Evolutionary conservation across 192 early-diverging fungal species (phyloP), one percentile per base, ranked within the genome.

Genomic region (Linnemannia exigua): DNA sequence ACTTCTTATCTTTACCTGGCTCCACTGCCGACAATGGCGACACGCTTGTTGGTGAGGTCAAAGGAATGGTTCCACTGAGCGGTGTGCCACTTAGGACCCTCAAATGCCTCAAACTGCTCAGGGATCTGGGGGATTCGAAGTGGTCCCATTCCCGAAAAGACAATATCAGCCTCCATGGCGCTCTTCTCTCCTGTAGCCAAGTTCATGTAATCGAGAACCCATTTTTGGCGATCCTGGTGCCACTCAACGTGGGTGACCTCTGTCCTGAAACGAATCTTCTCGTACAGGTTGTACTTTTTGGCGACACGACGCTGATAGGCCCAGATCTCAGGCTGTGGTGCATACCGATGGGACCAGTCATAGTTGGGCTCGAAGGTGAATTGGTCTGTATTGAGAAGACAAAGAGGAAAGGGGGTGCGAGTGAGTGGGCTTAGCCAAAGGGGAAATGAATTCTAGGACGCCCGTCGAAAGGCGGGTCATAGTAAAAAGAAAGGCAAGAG

Each of bases 81-180:
- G 1, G 91, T 88, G 75, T 93, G 92, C 67, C 91, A 78, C 17
- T 88, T 84, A 20, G 75, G 79, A 31, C 92, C 92, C 41, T 90
- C 80, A 80, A 93, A 93, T 3, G 70, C 48, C 31, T 91, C 80
- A 47, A 90, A 89, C 58, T 89, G 86, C 48, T 88, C 79, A 33
- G 92, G 92, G 69, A 88, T 74, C 36, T 79, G 67, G 17, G 92
- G 91, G 36, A 90, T 73, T 36, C 88, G 87, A 16, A 93, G 80
- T 20, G 88, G 84, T 33, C 92, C 92, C 35, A 88, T 77, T 67
- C 88, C 91, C 36, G 84, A 78, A 74, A 92, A 90, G 11, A 83
- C 78, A 46, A 80, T 69, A 66, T 75, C 70, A n/a, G 74, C 74
- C 63, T 87, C 80, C 71, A 75, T 75, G 46, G 54, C 63, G 50